Percentiles rank a stretch among this genome's conserved stretches.
These are phyloP conservation scores for Ceratocystis lukuohia DNA, from an alignment of 2,329 filamentous ascomycete species.

Conservation along the genomic window DNA sequence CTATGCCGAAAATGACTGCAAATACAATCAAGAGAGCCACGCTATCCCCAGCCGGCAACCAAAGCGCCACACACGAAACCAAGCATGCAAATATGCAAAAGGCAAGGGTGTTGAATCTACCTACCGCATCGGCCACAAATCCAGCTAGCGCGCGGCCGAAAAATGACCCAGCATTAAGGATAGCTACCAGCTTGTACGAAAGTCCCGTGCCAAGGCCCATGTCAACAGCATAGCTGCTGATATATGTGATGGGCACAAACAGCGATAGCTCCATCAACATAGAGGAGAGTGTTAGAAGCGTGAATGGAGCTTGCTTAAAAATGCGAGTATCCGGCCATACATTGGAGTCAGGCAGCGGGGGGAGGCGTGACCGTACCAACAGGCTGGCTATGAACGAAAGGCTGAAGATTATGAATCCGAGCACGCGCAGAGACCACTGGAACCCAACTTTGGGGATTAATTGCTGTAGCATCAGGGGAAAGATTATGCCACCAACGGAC, in stretches of 20 bases:
- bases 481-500: conserved; percentile 53
- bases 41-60: conserved; percentile 49
- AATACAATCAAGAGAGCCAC: conserved; percentile 52
- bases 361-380: conserved; percentile 41
- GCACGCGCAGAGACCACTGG: conserved; percentile 36
- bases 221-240: conserved; percentile 51
- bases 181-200: conserved; percentile 60
- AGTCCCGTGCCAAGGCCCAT: conserved; percentile 21
- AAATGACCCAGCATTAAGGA: conserved; percentile 67
- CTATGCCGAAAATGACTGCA: conserved; percentile 62
- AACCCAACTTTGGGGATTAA: conserved; percentile 37
- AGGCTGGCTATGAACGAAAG: conserved; percentile 36
- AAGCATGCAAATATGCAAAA: conserved; percentile 46
- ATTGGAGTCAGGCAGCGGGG: conserved; percentile 31
- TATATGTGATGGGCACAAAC: conserved; percentile 63
- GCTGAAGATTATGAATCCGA: conserved; percentile 37
- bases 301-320: conserved; percentile 46
- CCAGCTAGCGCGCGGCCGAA: conserved; percentile 67
- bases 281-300: conserved; percentile 46
- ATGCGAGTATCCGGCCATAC: conserved; percentile 47
- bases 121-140: conserved; percentile 58
- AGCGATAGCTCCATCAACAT: conserved; percentile 60
- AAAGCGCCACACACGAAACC: conserved; percentile 48
- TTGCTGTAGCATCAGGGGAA: conserved; percentile 36
- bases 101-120: conserved; percentile 71